phyloP scores from a whole-genome alignment of 208 protist genomes.

The Wallacemonas sp. region DNA sequence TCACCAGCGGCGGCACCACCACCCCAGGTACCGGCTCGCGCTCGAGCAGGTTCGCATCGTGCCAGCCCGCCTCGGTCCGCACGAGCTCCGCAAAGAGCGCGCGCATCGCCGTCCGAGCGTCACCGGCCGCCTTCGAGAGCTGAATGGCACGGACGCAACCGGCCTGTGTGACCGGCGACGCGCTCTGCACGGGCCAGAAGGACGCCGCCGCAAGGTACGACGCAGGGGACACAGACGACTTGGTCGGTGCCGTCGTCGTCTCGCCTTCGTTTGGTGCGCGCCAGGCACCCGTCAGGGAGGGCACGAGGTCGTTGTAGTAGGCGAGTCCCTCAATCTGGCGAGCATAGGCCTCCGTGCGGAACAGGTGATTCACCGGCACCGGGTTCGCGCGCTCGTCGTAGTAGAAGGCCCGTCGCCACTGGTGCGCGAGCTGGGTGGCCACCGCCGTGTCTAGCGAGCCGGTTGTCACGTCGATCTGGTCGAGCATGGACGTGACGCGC shows the following conservation, averaged over 20 bases:
- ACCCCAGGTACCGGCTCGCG: too few species aligned
- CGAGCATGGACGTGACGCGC: neutral
- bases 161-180: neutral
- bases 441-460: neutral
- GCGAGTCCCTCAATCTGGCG: neutral
- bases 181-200: neutral
- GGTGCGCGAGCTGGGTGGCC: neutral
- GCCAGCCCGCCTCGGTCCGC: neutral
- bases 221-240: too few species aligned
- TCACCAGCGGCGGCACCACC: too few species aligned
- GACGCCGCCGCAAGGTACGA: too few species aligned
- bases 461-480: neutral
- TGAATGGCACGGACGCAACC: slow-evolving; percentile 1
- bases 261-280: too few species aligned
- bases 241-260: too few species aligned
- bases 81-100: neutral
- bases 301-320: neutral
- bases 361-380: neutral
- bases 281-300: too few species aligned
- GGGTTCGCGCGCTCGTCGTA: neutral
- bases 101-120: neutral
- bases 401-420: slow-evolving; percentile 2
- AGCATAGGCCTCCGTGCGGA: neutral
- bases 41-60: neutral
- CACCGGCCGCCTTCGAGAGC: neutral